Percentiles rank a stretch among this genome's conserved stretches.
Conservation (phyloP, 176 grass and related monocot species). For the Canna indica region DNA sequence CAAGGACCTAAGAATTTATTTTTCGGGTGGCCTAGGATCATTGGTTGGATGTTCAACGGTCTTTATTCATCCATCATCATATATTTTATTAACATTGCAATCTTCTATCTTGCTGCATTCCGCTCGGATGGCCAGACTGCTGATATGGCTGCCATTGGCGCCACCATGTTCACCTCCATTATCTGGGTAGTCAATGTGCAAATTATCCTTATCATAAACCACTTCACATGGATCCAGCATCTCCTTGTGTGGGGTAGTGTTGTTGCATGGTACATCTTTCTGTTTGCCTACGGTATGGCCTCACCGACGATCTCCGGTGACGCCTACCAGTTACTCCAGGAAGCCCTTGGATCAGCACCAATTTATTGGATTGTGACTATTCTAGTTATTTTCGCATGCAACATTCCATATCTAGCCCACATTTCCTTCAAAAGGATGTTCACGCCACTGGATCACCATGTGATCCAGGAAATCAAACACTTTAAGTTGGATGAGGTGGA, state of each 20-base stretch:
- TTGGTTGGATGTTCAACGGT: constrained; percentile 91
- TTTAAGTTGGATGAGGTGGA: constrained; percentile 65
- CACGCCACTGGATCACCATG: constrained; percentile 85
- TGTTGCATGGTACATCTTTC: constrained; percentile 79
- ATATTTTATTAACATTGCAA: constrained; percentile 74
- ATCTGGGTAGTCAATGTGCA: constrained; percentile 95
- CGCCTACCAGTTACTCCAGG: constrained; percentile 54
- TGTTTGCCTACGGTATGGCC: constrained; percentile 52
- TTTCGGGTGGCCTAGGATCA: constrained; percentile 89
- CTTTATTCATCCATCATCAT: constrained; percentile 74
- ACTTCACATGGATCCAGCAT: constrained; percentile 99
- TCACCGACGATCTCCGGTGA: constrained; percentile 38
- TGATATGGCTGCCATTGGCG: constrained; percentile 81
- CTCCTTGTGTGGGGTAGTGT: constrained; percentile 91
- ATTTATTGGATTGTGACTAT: constrained; percentile 62
- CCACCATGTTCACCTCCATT: constrained; percentile 95
- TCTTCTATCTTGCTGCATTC: constrained; percentile 68
- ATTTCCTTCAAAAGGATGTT: constrained; percentile 75
- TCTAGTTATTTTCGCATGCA: constrained; percentile 65
- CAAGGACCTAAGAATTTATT: constrained; percentile 90
- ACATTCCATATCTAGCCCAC: constrained; percentile 70
- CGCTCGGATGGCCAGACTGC: constrained; percentile 58
- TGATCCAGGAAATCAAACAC: constrained; percentile 94
- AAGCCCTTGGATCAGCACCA: constrained; percentile 67
- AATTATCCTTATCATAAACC: constrained; percentile 81